Base-by-base conservation (phyloP, 1,284 basidiomycete species). In the Cutaneotrichosporon dermatis region DNA sequence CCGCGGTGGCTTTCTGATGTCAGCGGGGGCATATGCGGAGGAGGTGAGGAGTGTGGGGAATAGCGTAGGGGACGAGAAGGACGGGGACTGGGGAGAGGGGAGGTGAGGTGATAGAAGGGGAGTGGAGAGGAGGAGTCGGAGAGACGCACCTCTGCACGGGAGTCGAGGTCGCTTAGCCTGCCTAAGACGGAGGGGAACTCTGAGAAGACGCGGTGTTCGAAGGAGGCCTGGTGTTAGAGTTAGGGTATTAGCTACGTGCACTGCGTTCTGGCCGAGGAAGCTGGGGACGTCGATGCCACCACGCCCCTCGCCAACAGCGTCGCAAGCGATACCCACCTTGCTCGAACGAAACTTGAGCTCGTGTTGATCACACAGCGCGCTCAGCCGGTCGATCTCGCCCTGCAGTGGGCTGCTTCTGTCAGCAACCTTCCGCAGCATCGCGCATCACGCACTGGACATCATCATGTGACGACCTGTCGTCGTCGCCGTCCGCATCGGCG, bases 191-290 rank as follows among this genome's bases (percentile, higher is more conserved):
- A 57, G 9, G 69, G 68, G 13, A 69, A 61, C 51, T 75, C 73
- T 7, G 64, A 58, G 48, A 75, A 67, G 7, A 76, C 61, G 25
- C 72, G 68, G 51, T 75, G 73, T 51, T 75, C 73, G 39, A 76
- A 69, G 16, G 71, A 69, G 4, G 68, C 62, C 74, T 74, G 37
- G 3, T 25, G 25, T 25, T 25, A 25, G 25, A 25, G 25, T 25
- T 25, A 25, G 25, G 25, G 25, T 25, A 25, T 25, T 25, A 25
- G 25, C 25, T 25, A 25, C 25, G 25, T 25, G 25, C 25, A 25
- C 25, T 25, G 25, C 25, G 25, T 25, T 25, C 25, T 25, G 25
- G 25, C 25, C 25, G 25, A 25, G 25, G 25, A 25, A 25, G 25
- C 25, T 25, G 25, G 25, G 25, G 25, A 25, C 25, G 25, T 25